A percentile compares a stretch with the other conserved stretches of the same genome.
Evolutionary conservation across 768 basidiomycete genomes (phyloP).

Genomic region (Clitopilus hobsonii): DNA sequence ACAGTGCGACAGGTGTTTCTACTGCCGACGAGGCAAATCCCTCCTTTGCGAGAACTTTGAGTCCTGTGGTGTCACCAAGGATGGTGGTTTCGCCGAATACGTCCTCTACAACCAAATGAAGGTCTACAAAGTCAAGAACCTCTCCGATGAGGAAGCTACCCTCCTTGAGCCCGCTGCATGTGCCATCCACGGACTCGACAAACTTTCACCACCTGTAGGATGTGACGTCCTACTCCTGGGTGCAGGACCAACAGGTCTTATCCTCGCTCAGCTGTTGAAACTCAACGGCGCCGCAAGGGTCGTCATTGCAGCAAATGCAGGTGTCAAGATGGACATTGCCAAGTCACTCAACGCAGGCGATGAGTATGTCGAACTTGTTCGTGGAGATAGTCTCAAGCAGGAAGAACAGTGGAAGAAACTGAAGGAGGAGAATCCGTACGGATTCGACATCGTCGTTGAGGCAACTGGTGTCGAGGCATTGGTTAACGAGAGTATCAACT

Average conservation of each 20-base stretch:
- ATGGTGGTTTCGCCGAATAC: conserved; percentile 90
- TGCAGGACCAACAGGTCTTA: conserved; percentile 89
- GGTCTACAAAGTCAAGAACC: conserved; percentile 83
- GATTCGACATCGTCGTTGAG: conserved; percentile 78
- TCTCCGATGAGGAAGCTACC: conserved; percentile 83
- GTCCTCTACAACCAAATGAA: conserved; percentile 70
- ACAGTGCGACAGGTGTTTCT: conserved; percentile 83
- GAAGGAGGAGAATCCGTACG: conserved; percentile 78
- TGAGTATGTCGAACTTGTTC: conserved; percentile 82
- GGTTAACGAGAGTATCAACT: conserved; percentile 86
- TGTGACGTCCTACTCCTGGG: conserved; percentile 82
- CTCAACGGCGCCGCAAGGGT: conserved; percentile 79
- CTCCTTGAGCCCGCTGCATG: conserved; percentile 89
- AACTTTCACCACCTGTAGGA: conserved; percentile 77
- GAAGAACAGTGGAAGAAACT: conserved; percentile 81
- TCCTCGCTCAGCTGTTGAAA: conserved; percentile 84
- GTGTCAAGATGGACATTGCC: conserved; percentile 87
- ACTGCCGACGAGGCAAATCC: conserved; percentile 79
- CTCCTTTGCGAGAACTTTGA: conserved; percentile 84
- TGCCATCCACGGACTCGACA: conserved; percentile 89
- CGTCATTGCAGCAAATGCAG: conserved; percentile 86
- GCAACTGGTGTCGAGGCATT: conserved; percentile 76
- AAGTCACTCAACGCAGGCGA: conserved; percentile 74
- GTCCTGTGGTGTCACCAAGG: conserved; percentile 71
- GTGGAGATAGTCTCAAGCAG: conserved; percentile 35